Conservation (phyloP, 306 rosid genomes). For the Sphenostylis stenocarpa region DNA sequence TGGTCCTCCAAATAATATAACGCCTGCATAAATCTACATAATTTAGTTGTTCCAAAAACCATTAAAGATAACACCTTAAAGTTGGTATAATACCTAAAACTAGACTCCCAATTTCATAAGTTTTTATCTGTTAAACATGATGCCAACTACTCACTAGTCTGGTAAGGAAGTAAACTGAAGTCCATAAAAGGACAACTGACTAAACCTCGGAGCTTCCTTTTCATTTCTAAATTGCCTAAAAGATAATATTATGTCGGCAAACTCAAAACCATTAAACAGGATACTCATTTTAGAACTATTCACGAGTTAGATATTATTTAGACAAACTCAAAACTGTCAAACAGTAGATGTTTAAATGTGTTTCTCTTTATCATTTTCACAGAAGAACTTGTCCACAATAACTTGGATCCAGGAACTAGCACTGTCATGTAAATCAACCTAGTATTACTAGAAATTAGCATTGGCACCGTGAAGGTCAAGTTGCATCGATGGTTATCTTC, state of each 20-base stretch:
- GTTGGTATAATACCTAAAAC: neutral
- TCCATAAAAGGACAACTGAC: neutral
- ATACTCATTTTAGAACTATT: neutral
- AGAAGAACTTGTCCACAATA: neutral
- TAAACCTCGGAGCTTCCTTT: neutral
- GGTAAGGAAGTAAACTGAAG: neutral
- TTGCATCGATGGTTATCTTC: neutral
- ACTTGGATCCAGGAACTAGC: slow-evolving; percentile 1
- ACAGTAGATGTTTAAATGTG: neutral
- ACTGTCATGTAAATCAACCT: neutral
- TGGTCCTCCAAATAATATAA: slow-evolving; percentile 85
- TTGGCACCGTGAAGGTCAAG: neutral
- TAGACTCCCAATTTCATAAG: neutral
- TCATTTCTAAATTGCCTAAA: neutral
- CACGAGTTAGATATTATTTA: neutral
- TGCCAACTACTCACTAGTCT: neutral
- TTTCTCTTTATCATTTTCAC: neutral
- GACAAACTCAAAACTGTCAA: neutral
- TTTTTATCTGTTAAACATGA: neutral
- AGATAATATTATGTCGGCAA: too few species aligned
- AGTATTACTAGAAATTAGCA: neutral
- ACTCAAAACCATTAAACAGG: too few species aligned
- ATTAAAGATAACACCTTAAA: neutral
- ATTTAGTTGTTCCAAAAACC: slow-evolving; percentile 9
- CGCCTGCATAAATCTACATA: slow-evolving; percentile 55